Evolutionary conservation across 208 protist genomes (phyloP).

Genomic region (Phytomonas serpens): DNA sequence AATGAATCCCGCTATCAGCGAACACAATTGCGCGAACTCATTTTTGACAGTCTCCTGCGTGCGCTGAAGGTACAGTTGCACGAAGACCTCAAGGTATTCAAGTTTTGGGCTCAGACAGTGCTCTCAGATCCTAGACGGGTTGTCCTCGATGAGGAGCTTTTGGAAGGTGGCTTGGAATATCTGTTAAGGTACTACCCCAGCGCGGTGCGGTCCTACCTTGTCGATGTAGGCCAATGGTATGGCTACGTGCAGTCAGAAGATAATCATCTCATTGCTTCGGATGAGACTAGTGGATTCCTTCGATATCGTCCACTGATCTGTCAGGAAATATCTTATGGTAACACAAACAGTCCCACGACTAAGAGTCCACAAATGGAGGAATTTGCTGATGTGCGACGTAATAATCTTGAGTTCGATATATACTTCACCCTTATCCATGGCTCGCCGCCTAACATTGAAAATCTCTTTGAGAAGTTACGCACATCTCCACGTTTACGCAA

Average conservation of each 20-base stretch:
- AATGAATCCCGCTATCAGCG: conserved; percentile 13
- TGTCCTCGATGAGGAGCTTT: conserved; percentile 57
- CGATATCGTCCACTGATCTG: conserved; percentile 52
- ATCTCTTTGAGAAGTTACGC: conserved; percentile 47
- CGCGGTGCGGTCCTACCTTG: conserved; percentile 43
- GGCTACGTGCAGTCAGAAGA: conserved; percentile 7
- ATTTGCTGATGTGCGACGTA: conserved; percentile 31
- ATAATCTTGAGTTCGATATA: conserved; percentile 45
- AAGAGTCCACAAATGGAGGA: conserved; percentile 14
- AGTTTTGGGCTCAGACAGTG: conserved; percentile 64
- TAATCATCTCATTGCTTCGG: conserved; percentile 15
- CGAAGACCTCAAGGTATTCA: conserved; percentile 61
- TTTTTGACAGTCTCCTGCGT: conserved; percentile 29
- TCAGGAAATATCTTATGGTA: conserved; percentile 14
- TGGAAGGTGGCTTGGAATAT: conserved; percentile 57
- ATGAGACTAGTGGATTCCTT: conserved; percentile 25
- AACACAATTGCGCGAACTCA: conserved; percentile 20
- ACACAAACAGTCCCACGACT: conserved; percentile 12
- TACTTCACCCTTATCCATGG: conserved; percentile 39
- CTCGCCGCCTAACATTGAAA: conserved; percentile 20
- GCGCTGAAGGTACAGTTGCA: conserved; percentile 49
- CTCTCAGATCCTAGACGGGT: conserved; percentile 41
- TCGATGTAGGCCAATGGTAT: conserved; percentile 32
- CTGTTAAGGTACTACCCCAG: conserved; percentile 14
- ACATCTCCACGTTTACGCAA: conserved; percentile 21